Evolutionary conservation across 1,139 yeast genomes (phyloP), one percentile per base, ranked within the genome.

Genomic region (Entelexis sorbosivorans): DNA sequence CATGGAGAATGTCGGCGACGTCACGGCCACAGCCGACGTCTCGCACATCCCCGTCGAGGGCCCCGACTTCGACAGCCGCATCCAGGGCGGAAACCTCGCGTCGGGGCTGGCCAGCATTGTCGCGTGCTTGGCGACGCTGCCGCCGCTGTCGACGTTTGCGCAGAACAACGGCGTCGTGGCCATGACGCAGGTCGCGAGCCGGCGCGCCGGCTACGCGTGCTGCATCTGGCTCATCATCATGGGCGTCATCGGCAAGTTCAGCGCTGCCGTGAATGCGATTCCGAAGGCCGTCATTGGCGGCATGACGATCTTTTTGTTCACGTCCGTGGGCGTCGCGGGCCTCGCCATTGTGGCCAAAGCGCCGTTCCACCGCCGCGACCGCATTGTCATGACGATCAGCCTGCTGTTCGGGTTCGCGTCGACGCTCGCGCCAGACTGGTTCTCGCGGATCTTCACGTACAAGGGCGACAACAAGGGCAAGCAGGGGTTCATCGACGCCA

Each of bases 161-260:
- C 95, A 86, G 67, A 86, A 86, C 68, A 87, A 86, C 65, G 95
- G 95, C 71, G 94, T 86, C 55, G 85, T 87, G 58, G 81, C 94
- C 38, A 74, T 86, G 63, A 86, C 96, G 49, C 84, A 84, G 64
- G 85, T 95, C 71, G 95, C 95, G 53, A 81, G 81, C 63, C 76
- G 93, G 68, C 73, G 74, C 43, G 95, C 82, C 34, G 95, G 95
- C 45, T 84, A 82, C 70, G 85, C 93, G 86, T 80, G 89, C 72
- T 85, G 91, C 59, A 80, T 82, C 69, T 82, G 83, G 70, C 70
- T 87, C 63, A 64, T 86, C 48, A 64, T 86, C 54, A 84, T 86
- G 94, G 95, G 96, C 44, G 68, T 87, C 38, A 84, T 87, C 65
- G 73, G 91, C 60, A 86, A 86, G 68, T 85, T 87, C 66, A 93